phyloP scores from a whole-genome alignment of 805 yeast genomes.

The Saccharomyces paradoxus region DNA sequence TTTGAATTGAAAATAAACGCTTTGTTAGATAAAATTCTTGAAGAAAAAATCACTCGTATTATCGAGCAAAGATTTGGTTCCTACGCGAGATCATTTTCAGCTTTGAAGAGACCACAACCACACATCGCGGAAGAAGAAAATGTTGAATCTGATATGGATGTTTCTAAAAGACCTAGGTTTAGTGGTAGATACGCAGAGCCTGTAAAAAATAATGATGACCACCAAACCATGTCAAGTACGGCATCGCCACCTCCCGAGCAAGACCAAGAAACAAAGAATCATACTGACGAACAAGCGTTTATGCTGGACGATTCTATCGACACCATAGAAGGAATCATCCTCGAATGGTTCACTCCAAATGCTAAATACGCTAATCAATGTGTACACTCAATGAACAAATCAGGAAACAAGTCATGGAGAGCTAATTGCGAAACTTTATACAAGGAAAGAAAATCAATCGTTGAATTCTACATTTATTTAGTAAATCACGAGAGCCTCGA shows the following conservation, averaged over 20 bases:
- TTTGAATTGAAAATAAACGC: constrained; percentile 8
- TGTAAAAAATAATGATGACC: neutral
- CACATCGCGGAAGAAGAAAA: constrained; percentile 1
- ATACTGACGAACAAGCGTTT: constrained; percentile 6
- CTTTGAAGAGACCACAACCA: neutral
- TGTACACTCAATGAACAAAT: constrained; percentile 28
- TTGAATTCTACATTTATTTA: constrained; percentile 26
- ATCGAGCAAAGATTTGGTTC: neutral
- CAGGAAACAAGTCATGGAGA: constrained; percentile 25
- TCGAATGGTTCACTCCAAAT: constrained; percentile 31
- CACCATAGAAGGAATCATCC: constrained; percentile 21
- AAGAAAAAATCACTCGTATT: constrained; percentile 6
- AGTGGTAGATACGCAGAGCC: neutral
- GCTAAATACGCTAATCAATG: constrained; percentile 22
- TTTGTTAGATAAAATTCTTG: constrained; percentile 11
- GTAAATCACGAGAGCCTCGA: constrained; percentile 19
- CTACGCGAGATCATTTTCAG: neutral
- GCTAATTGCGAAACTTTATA: constrained; percentile 15
- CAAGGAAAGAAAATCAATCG: constrained; percentile 23
- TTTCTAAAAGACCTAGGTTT: neutral
- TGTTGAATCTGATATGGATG: neutral
- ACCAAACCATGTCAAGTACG: neutral
- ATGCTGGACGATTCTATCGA: constrained; percentile 12
- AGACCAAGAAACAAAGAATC: neutral
- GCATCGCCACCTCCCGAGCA: neutral